Base-by-base conservation (phyloP, 345 rosid genomes). In the Streptanthus diversifolius region DNA sequence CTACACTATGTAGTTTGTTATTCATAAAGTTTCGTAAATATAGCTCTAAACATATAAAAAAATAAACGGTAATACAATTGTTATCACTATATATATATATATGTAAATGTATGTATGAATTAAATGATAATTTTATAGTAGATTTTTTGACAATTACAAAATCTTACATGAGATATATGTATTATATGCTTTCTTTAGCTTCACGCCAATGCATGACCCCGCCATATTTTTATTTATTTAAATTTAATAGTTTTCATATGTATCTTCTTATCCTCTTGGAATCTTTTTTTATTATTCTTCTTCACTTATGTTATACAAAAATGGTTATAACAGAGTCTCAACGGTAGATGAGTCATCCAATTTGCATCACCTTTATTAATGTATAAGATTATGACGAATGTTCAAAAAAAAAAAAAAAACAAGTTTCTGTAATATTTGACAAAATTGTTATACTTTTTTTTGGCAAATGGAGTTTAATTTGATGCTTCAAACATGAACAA, bases 221-320 rank as follows among this genome's bases (percentile, higher is more conserved):
- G 41, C 41, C 66, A 14, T 4, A 17, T 25, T 56, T 30, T 41
- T 39, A 11, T n/a, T 21, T 52, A 14, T 30, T 30, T 22, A 21
- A 41, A 12, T 24, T 3, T 19, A 8, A 25, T 58, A n/a, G 8
- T 29, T 41, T 29, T 11, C 17, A 0, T 12, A 27, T 45, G 2
- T 37, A 25, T 61, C 21, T 33, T 66, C 52, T 73, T 73, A 66
- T 73, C 77, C 43, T 40, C 39, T 74, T 49, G 43, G 61, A 66
- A 73, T 73, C 35, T 57, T 56, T 73, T 56, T 1, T 17, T n/a
- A 11, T 32, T 29, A 10, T 53, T 7, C 14, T 30, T 5, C 10
- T 25, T 25, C 8, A 2, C 4, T 52, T 32, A 11, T 49, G 14
- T 70, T 58, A 2, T 45, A 3, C 0, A 15, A 41, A 56, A 58